Base-by-base conservation (phyloP, 306 rosid genomes). In the Trifolium dubium region DNA sequence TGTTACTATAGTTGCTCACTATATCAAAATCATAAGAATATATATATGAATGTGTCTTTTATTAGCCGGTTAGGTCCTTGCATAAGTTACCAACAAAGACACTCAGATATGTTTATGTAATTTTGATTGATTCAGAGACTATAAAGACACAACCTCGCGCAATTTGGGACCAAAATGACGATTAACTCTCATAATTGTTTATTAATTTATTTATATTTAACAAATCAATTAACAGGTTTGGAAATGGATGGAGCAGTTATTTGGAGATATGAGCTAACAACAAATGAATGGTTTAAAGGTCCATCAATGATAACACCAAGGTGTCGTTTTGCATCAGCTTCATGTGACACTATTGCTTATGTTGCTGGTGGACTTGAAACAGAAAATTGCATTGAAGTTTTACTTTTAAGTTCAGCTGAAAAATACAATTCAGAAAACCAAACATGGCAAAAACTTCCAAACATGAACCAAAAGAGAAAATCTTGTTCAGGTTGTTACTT, bases 351-450 rank as follows among this genome's bases (percentile, higher is more conserved):
- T 60, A 79, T 58, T 47, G 97, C 84, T 40, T 90, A 69, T 78
- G 86, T 93, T 8, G 98, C 97, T 0, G 98, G 98, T 34, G 97
- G 98, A 39, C 47, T 80, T 10, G 90, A 86, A 30, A 43, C 66
- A 56, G 79, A 54, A 44, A 76, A 73, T 34, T 67, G 73, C 5
- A 55, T 34, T 71, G 40, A 85, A 17, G 82, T 82, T 34, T 12
- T n/a, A n/a, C n/a, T n/a, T n/a, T n/a, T 86, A 66, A 77, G 67
- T 34, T 83, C 87, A 3, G 89, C 87, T 0, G 98, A 93, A 81
- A 89, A 71, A 23, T 93, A 90, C 78, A 78, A 87, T 15, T 84
- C 87, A 0, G 87, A 83, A 37, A 81, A 32, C 23, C 80, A 71
- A 59, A 65, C 53, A 4, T 90, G 98, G 98, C 84, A 90, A 54